phyloP scores from a whole-genome alignment of 1,139 yeast genomes.

The Yamadazyma dushanensis region DNA sequence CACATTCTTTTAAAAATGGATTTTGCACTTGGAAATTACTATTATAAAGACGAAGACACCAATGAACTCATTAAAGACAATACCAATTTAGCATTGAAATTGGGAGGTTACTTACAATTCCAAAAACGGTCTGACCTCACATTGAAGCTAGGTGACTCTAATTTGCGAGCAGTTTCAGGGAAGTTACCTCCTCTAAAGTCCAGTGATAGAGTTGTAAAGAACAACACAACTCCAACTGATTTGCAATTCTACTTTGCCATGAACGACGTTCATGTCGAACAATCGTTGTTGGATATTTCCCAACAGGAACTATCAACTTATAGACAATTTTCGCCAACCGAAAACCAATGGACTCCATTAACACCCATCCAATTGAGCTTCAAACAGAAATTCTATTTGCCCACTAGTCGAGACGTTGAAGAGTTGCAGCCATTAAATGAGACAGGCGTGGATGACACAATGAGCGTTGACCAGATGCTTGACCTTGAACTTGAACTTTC shows the following conservation, averaged over 20 bases:
- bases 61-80: conserved; percentile 15
- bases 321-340: conserved; percentile 4
- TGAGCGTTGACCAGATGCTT: no score
- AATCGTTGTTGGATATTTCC: conserved; percentile 4
- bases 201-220: background rate
- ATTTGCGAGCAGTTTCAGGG: no score
- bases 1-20: no score
- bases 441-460: no score
- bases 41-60: conserved; percentile 17
- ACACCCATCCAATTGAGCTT: conserved; percentile 5
- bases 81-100: conserved; percentile 14
- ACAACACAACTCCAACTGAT: conserved; percentile 2
- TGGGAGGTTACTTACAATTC: conserved; percentile 15
- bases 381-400: no score
- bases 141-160: background rate
- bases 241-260: conserved; percentile 5
- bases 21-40: background rate
- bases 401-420: no score
- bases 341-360: conserved; percentile 9
- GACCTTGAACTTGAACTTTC: no score
- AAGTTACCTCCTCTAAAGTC: no score
- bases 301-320: conserved; percentile 6
- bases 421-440: no score
- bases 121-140: background rate
- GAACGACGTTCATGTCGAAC: conserved; percentile 1